Percentiles rank a stretch among this genome's conserved stretches.
phyloP scores from a whole-genome alignment of 2,329 filamentous ascomycete species.

The Aspergillus thermomutatus region DNA sequence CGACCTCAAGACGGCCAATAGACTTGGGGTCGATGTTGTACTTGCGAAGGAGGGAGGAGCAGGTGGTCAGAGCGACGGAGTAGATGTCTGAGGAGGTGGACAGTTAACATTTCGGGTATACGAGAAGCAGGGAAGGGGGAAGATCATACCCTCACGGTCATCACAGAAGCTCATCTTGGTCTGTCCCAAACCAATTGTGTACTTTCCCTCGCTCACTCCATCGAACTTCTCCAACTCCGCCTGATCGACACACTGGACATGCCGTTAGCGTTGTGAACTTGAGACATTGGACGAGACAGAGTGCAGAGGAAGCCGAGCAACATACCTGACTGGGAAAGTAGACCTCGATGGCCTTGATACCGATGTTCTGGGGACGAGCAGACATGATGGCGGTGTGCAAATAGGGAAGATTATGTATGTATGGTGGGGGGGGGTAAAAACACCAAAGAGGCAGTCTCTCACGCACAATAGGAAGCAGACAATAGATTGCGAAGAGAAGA shows the following conservation, averaged over 20 bases:
- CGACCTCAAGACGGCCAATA: conserved; percentile 78
- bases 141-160: conserved; percentile 71
- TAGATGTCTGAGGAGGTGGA: conserved; percentile 66
- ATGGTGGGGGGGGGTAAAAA: conserved; percentile 7
- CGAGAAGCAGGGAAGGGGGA: neutral
- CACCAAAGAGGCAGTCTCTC: neutral
- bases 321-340: conserved; percentile 83
- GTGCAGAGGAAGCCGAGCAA: conserved; percentile 9
- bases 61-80: conserved; percentile 75
- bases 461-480: neutral
- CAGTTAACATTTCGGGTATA: conserved; percentile 4
- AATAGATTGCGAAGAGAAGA: neutral
- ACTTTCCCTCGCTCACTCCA: conserved; percentile 77
- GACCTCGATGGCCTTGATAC: conserved; percentile 89
- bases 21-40: conserved; percentile 77
- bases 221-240: conserved; percentile 80
- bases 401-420: conserved; percentile 5
- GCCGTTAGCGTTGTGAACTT: conserved; percentile 12
- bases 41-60: conserved; percentile 74
- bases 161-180: conserved; percentile 92
- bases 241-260: conserved; percentile 73
- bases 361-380: conserved; percentile 77
- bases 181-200: conserved; percentile 87
- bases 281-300: conserved; percentile 6
- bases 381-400: conserved; percentile 55